phyloP scores from a whole-genome alignment of 306 rosid species.

The Cicer bijugum region DNA sequence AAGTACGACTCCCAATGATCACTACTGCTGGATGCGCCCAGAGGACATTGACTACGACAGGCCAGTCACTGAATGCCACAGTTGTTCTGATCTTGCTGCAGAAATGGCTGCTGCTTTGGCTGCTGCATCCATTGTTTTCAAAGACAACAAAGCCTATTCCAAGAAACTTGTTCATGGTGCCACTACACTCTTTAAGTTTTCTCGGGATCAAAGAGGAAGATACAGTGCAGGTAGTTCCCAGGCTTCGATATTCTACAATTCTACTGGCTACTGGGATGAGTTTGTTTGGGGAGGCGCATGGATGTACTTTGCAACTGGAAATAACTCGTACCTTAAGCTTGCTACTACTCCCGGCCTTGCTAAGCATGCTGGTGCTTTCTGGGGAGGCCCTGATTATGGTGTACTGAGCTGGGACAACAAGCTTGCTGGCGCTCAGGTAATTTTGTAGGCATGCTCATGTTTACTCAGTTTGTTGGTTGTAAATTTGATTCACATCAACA shows the following conservation, averaged over 20 bases:
- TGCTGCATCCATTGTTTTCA: constrained; percentile 93
- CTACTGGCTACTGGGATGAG: constrained; percentile 87
- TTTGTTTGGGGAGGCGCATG: constrained; percentile 97
- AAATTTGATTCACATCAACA: constrained; percentile 17
- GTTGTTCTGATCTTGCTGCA: constrained; percentile 86
- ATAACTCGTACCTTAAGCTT: constrained; percentile 79
- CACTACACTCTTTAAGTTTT: constrained; percentile 69
- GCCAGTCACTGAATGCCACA: constrained; percentile 66
- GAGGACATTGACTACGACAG: constrained; percentile 90
- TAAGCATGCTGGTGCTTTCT: constrained; percentile 96
- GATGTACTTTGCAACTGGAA: constrained; percentile 98
- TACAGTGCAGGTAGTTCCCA: constrained; percentile 71
- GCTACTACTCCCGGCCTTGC: constrained; percentile 87
- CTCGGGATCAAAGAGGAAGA: constrained; percentile 77
- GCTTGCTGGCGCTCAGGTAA: constrained; percentile 98
- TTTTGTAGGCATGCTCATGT: constrained; percentile 18
- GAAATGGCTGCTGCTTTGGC: constrained; percentile 99
- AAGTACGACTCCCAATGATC: constrained; percentile 78
- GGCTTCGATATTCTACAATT: constrained; percentile 80
- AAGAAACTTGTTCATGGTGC: constrained; percentile 99
- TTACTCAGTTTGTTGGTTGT: constrained; percentile 8
- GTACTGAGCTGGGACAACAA: constrained; percentile 98
- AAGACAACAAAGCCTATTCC: constrained; percentile 93
- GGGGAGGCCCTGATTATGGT: constrained; percentile 97
- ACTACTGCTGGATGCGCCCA: constrained; percentile 98